Conservation (phyloP, 257 asterid species). For the Solanum rostratum region DNA sequence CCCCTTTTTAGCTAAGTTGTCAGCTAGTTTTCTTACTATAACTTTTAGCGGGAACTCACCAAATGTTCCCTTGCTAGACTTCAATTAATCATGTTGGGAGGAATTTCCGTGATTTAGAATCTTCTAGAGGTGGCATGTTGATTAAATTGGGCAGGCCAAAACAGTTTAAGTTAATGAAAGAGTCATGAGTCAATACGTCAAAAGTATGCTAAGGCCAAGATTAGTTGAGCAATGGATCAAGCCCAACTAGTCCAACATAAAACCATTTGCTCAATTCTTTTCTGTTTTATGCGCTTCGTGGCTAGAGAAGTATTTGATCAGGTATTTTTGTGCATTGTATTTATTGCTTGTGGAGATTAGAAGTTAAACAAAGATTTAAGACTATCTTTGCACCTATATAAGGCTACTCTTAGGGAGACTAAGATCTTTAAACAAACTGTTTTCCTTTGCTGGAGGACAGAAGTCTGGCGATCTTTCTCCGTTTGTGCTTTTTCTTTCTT, state of each 20-base stretch:
- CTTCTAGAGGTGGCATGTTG: not conserved
- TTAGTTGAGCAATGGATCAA: not conserved
- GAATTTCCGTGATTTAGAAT: not conserved
- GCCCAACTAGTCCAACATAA: not conserved
- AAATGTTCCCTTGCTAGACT: not conserved
- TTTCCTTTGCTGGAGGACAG: not conserved
- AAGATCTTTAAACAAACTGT: not conserved
- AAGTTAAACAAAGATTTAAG: not conserved
- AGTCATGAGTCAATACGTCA: not conserved
- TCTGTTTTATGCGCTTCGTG: not conserved
- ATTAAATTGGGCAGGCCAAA: not conserved
- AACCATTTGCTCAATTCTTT: not conserved
- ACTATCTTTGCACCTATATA: not conserved
- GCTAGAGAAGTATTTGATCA: not conserved
- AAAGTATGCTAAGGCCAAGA: not conserved
- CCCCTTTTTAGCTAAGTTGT: not conserved
- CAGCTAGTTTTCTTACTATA: not conserved
- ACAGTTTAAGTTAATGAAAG: not conserved
- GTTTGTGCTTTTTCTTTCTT: not conserved
- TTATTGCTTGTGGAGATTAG: not conserved
- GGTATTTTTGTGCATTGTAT: not conserved
- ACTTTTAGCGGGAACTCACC: not conserved
- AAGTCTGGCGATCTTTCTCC: not conserved
- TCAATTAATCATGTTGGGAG: not conserved
- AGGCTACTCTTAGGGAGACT: not conserved